Percentiles rank a stretch among this genome's conserved stretches.
Evolutionary conservation across 31 red algal genomes (phyloP).

Genomic region (Endocladia muricata): DNA sequence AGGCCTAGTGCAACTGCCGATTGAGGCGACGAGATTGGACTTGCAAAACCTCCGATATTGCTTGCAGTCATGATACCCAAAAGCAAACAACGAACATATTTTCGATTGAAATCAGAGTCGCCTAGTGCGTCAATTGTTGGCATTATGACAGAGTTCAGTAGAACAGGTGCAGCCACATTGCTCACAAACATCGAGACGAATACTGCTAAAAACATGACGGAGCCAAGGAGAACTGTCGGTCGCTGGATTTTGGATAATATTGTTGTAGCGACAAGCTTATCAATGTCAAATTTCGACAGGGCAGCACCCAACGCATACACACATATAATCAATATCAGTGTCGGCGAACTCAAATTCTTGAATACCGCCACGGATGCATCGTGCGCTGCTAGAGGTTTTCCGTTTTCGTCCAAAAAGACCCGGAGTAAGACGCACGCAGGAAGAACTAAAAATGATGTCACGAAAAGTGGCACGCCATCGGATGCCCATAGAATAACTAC

Average conservation of each 20-base stretch:
- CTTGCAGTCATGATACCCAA: constrained; percentile 81
- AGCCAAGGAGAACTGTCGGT: constrained; percentile 56
- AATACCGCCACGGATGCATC: constrained; percentile 59
- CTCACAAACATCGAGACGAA: constrained; percentile 88
- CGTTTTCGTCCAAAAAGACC: constrained; percentile 68
- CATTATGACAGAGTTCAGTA: constrained; percentile 83
- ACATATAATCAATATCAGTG: constrained; percentile 85
- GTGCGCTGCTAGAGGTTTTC: constrained; percentile 29
- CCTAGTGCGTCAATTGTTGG: constrained; percentile 76
- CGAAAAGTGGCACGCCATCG: constrained; percentile 87
- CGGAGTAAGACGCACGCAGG: constrained; percentile 49
- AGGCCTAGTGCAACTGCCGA: constrained; percentile 85
- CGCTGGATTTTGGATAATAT: constrained; percentile 54
- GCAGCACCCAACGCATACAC: constrained; percentile 84
- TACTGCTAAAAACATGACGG: constrained; percentile 76
- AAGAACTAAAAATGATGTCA: constrained; percentile 80
- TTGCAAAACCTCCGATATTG: constrained; percentile 94
- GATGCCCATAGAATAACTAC: constrained; percentile 80
- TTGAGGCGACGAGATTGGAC: constrained; percentile 96
- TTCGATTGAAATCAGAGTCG: constrained; percentile 26
- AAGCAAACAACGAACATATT: constrained; percentile 81
- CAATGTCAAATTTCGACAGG: constrained; percentile 85
- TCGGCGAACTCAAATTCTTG: constrained; percentile 56
- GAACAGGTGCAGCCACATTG: constrained; percentile 94
- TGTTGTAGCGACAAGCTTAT: constrained; percentile 65